Base-by-base conservation (phyloP, 345 rosid genomes). In the Eucalyptus guilfoylei region DNA sequence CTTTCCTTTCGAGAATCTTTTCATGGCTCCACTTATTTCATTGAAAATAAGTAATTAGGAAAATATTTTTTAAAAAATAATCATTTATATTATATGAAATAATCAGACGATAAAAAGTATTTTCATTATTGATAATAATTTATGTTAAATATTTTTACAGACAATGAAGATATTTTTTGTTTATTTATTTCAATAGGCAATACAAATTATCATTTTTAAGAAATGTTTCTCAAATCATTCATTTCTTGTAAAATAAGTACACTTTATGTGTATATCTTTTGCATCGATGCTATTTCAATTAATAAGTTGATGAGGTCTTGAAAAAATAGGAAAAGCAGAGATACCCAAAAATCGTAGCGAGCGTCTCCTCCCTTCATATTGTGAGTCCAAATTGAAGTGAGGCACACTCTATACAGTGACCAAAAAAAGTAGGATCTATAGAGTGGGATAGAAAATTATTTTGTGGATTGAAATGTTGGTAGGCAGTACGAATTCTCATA, bases 151-250 rank as follows among this genome's bases (percentile, higher is more conserved):
- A 17, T 9, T 17, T 8, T 67, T 11, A 1, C 5, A 2, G 0
- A 4, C 0, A 0, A 34, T 34, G 7, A 34, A 17, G 0, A 16
- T 34, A 69, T 5, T 17, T 32, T 9, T 9, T 0, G 0, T 34
- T 69, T 0, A 34, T 69, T 69, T 5, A 34, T 69, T 34, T 4
- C 1, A 17, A 10, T 17, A 69, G 7, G 2, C 1, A 0, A 17
- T 69, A 69, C 1, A 9, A 9, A 2, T 34, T 1, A 69, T 9
- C 2, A 17, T 17, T 69, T 34, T 5, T 8, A 9, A 8, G 0
- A 69, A 34, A 69, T 34, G 2, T 16, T 8, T 69, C 0, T 16
- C 12, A 9, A 34, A 34, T 69, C 7, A 69, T 34, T 69, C 3
- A 5, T 14, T 8, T 34, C 0, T 50, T 16, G 21, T 50, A 50